These are phyloP conservation scores for Saitozyma podzolica DNA, from an alignment of 768 basidiomycete species.

Conservation along the genomic window DNA sequence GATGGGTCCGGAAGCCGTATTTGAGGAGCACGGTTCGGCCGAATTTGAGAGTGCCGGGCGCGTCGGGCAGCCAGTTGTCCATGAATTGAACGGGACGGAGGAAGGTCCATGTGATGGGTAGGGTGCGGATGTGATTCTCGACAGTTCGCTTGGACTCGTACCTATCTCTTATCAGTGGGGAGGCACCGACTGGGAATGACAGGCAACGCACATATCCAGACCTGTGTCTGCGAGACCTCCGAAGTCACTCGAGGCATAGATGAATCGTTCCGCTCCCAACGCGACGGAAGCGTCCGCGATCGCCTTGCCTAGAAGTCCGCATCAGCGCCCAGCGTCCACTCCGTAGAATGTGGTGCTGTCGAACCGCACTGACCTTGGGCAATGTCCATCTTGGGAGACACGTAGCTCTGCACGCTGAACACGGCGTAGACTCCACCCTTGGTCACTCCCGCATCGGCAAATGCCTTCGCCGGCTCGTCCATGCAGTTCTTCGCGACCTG, in stretches of 20 bases:
- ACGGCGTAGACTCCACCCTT: constrained; percentile 27
- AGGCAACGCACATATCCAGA: constrained; percentile 11
- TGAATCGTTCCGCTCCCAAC: constrained; percentile 26
- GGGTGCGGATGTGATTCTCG: constrained; percentile 25
- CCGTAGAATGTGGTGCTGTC: background rate
- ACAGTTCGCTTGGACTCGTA: constrained; percentile 29
- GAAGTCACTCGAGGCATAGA: constrained; percentile 28
- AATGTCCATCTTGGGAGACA: constrained; percentile 15
- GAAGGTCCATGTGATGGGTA: constrained; percentile 16
- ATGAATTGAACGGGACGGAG: constrained; percentile 36
- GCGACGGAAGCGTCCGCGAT: constrained; percentile 24
- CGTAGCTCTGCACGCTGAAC: constrained; percentile 32
- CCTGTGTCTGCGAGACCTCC: constrained; percentile 15
- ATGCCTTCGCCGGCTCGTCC: constrained; percentile 27
- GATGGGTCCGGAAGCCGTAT: constrained; percentile 19
- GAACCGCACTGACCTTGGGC: constrained; percentile 22
- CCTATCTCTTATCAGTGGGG: constrained; percentile 2
- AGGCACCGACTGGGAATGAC: background rate
- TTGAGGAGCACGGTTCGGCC: constrained; percentile 20
- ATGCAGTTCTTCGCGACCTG: constrained; percentile 19
- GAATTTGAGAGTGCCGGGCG: constrained; percentile 14
- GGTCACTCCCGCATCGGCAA: constrained; percentile 7
- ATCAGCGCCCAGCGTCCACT: no score
- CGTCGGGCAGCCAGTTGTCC: constrained; percentile 22
- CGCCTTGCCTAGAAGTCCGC: constrained; percentile 14